Percentiles rank a stretch among this genome's conserved stretches.
Evolutionary conservation across 805 yeast species (phyloP).

Genomic region (Clavispora vitiphila): DNA sequence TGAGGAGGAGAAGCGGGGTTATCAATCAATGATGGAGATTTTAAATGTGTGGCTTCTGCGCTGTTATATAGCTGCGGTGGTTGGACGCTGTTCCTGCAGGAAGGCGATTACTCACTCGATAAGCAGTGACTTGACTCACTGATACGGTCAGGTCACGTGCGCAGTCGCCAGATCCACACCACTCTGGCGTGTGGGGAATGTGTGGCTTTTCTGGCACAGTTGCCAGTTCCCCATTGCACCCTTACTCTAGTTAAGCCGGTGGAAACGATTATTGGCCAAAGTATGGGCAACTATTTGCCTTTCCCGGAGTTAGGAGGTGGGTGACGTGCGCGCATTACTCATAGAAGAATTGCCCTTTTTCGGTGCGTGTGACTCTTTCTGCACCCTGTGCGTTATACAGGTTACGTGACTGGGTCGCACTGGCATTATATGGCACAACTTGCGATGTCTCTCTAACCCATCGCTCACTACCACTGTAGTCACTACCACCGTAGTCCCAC

Average conservation of each 20-base stretch:
- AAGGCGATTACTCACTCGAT: not conserved
- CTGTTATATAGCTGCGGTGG: not conserved
- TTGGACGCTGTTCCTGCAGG: not conserved
- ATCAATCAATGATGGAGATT: not conserved
- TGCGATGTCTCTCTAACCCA: no score
- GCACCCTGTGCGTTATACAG: no score
- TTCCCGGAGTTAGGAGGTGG: not conserved
- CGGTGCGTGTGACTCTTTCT: not conserved
- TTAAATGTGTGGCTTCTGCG: constrained; percentile 1
- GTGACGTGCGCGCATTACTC: not conserved
- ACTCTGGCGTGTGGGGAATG: no score
- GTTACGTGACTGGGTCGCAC: no score
- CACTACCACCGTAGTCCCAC: no score
- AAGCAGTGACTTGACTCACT: not conserved
- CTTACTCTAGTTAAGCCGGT: no score
- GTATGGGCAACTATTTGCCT: no score
- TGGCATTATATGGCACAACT: no score
- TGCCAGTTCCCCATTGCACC: no score
- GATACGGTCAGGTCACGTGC: constrained; percentile 1
- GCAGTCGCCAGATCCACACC: not conserved
- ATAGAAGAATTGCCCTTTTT: not conserved
- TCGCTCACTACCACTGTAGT: no score
- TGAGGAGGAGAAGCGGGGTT: not conserved
- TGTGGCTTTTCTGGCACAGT: not conserved
- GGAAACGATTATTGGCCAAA: no score